phyloP scores from a whole-genome alignment of 2,329 filamentous ascomycete species.

The Elsinoe ampelina region DNA sequence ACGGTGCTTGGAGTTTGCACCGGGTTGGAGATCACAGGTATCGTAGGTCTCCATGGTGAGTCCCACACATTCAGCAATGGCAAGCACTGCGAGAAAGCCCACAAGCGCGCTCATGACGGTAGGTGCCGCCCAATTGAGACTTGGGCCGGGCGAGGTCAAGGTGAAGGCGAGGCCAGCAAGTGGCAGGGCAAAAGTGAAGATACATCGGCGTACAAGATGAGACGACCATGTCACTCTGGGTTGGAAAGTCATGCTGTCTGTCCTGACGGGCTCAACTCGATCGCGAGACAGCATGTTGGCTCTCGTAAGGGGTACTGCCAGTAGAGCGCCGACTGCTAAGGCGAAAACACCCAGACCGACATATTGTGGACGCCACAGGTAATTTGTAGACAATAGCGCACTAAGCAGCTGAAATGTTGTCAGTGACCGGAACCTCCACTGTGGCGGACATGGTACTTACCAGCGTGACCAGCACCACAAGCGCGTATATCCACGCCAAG shows the following conservation, averaged over 20 bases:
- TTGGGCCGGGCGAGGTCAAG: constrained; percentile 53
- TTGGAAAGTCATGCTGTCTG: constrained; percentile 58
- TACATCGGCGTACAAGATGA: constrained; percentile 57
- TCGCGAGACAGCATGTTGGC: constrained; percentile 60
- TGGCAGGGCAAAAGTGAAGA: constrained; percentile 60
- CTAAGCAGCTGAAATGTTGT: constrained; percentile 47
- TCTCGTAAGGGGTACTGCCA: constrained; percentile 65
- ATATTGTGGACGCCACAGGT: constrained; percentile 52
- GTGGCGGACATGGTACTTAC: constrained; percentile 33
- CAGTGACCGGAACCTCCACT: not conserved
- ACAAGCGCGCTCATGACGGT: constrained; percentile 57
- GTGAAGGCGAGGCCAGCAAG: constrained; percentile 60
- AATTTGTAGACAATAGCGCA: constrained; percentile 60
- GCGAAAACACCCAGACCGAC: constrained; percentile 59
- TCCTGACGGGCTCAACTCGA: constrained; percentile 49
- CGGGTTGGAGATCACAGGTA: constrained; percentile 66
- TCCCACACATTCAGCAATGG: constrained; percentile 66
- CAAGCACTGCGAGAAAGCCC: constrained; percentile 62
- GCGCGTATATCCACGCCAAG: constrained; percentile 67
- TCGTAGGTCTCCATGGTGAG: constrained; percentile 75
- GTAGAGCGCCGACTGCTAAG: constrained; percentile 57
- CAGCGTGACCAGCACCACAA: constrained; percentile 63
- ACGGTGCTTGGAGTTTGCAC: constrained; percentile 49
- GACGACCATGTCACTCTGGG: constrained; percentile 59
- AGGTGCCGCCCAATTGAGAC: constrained; percentile 52